phyloP scores from a whole-genome alignment of 2,329 filamentous ascomycete genomes.

The Alternaria novae-zelandiae region DNA sequence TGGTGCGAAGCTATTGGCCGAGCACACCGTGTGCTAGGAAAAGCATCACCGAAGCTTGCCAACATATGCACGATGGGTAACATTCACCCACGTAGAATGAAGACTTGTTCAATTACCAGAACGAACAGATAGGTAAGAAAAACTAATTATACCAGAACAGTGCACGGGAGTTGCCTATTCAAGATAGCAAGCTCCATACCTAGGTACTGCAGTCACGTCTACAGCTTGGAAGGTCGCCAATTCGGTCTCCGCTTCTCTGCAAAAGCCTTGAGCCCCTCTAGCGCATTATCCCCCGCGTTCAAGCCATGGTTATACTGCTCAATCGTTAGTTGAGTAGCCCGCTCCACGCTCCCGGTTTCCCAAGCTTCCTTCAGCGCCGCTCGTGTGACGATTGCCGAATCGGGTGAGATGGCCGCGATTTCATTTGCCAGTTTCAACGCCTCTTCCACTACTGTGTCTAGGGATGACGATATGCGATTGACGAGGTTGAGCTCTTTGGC shows the following conservation, averaged over 20 bases:
- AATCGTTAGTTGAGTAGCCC: slow-evolving; percentile 51
- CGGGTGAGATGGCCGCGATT: slow-evolving; percentile 46
- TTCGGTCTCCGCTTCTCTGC: slow-evolving; percentile 57
- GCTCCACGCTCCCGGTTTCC: slow-evolving; percentile 45
- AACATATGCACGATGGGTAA: slow-evolving; percentile 2
- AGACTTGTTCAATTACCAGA: neutral
- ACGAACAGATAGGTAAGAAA: neutral
- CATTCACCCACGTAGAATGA: neutral
- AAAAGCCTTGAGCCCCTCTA: slow-evolving; percentile 60
- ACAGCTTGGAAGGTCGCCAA: slow-evolving; percentile 58
- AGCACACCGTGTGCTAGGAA: neutral
- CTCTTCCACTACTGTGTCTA: slow-evolving; percentile 44
- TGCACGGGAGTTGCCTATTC: neutral
- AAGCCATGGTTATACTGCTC: slow-evolving; percentile 52
- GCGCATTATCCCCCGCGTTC: slow-evolving; percentile 56
- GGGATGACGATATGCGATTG: slow-evolving; percentile 48
- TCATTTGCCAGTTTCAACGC: slow-evolving; percentile 46
- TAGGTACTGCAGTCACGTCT: neutral
- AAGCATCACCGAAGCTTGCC: slow-evolving; percentile 21
- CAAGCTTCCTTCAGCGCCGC: slow-evolving; percentile 44
- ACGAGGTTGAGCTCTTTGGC: slow-evolving; percentile 52
- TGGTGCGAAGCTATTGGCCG: neutral
- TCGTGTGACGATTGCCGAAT: slow-evolving; percentile 47
- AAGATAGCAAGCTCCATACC: neutral
- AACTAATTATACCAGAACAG: neutral